phyloP scores from a whole-genome alignment of 352 stramenopile species.

The Phytopythium litorale region DNA sequence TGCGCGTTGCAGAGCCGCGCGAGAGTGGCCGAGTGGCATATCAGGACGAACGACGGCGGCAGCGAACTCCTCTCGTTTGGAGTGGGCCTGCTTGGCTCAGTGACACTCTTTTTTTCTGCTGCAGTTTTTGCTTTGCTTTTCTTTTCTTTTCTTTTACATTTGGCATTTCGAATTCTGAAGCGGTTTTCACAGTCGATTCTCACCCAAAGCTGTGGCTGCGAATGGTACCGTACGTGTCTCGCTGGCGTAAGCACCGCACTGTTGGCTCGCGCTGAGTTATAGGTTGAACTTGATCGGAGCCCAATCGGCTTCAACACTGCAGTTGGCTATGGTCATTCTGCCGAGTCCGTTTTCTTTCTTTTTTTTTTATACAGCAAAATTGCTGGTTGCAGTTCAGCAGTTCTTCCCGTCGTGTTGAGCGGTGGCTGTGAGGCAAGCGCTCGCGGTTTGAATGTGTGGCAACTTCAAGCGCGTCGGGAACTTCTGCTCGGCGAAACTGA shows the following conservation, averaged over 20 bases:
- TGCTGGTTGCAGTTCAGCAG: not conserved
- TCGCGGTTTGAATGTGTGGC: not conserved
- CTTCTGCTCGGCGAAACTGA: not conserved
- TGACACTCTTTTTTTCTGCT: not conserved
- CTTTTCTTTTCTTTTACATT: slow-evolving; percentile 2
- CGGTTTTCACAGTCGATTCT: not conserved
- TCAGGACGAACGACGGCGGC: not conserved
- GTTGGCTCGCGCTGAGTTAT: too few relatives aligned
- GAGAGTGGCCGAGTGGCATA: not conserved
- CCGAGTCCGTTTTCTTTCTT: too few relatives aligned
- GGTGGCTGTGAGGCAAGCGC: not conserved
- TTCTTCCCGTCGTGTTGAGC: not conserved
- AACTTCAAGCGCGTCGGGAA: not conserved
- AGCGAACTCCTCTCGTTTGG: not conserved
- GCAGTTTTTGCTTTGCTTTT: not conserved
- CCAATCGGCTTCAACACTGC: too few relatives aligned
- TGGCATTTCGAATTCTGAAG: not conserved
- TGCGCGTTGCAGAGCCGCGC: not conserved
- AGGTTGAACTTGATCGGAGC: too few relatives aligned
- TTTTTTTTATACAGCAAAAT: too few relatives aligned
- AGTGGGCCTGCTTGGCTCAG: not conserved
- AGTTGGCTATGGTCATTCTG: too few relatives aligned
- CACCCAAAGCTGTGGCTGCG: too few relatives aligned
- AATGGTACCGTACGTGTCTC: not conserved
- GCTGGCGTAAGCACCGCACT: too few relatives aligned